Percentiles rank a stretch among this genome's conserved stretches.
Conservation (phyloP, 2,329 filamentous ascomycete genomes). For the Fusarium oligoseptatum region DNA sequence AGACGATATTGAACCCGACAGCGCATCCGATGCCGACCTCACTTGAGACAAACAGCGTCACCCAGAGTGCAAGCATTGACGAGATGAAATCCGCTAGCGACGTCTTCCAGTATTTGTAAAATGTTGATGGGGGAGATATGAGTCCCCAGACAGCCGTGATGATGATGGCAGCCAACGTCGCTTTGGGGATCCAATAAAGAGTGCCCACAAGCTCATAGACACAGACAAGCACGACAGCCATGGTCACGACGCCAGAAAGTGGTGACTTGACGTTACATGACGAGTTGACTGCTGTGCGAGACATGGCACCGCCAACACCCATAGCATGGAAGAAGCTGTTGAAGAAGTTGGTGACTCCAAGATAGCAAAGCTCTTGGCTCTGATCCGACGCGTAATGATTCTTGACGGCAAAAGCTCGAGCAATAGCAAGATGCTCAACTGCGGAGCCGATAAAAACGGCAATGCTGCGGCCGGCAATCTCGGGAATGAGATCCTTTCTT, state of each 20-base stretch:
- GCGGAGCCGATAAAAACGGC: conserved; percentile 72
- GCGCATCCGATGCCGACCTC: conserved; percentile 71
- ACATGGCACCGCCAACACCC: conserved; percentile 76
- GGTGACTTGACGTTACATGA: conserved; percentile 73
- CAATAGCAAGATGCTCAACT: conserved; percentile 75
- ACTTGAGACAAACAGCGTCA: conserved; percentile 71
- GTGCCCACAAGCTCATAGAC: conserved; percentile 72
- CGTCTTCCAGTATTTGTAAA: conserved; percentile 74
- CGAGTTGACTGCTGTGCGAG: conserved; percentile 75
- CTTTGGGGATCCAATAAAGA: conserved; percentile 77
- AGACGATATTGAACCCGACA: conserved; percentile 74
- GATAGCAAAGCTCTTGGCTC: conserved; percentile 74
- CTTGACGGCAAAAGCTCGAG: conserved; percentile 71
- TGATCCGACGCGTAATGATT: conserved; percentile 74
- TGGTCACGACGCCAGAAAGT: conserved; percentile 70
- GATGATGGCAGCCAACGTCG: conserved; percentile 74
- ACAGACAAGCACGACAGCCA: conserved; percentile 71
- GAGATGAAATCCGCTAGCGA: conserved; percentile 75
- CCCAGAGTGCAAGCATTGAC: conserved; percentile 73
- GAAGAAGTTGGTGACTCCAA: conserved; percentile 72
- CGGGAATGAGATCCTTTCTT: conserved; percentile 60
- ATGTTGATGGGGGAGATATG: conserved; percentile 68
- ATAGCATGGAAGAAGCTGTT: conserved; percentile 75
- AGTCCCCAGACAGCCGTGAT: conserved; percentile 75
- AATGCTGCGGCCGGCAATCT: conserved; percentile 67